Conservation (phyloP, 202 grass and related monocot species). For the Panicum hallii region DNA sequence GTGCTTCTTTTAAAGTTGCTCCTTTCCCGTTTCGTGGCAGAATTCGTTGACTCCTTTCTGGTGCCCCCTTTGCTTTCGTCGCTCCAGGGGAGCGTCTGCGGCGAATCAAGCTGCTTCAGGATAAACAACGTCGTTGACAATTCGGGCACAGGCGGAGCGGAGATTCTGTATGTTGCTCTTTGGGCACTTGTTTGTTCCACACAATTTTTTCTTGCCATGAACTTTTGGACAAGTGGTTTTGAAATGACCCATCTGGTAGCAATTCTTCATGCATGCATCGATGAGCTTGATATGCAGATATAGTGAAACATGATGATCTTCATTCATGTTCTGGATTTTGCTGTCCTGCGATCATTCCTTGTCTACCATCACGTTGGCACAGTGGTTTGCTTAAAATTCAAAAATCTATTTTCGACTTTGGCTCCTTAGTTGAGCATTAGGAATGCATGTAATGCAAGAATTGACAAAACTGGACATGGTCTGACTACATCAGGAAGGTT, state of each 20-base stretch:
- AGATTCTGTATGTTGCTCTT: slow-evolving; percentile 72
- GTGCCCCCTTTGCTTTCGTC: background rate
- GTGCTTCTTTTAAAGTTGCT: background rate
- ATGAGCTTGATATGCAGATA: background rate
- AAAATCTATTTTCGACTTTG: background rate
- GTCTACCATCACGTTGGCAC: background rate
- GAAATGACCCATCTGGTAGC: slow-evolving; percentile 11
- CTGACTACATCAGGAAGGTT: background rate
- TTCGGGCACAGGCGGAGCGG: slow-evolving; percentile 48
- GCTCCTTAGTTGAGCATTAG: slow-evolving; percentile 15
- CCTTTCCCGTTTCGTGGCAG: background rate
- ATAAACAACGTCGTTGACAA: slow-evolving; percentile 60
- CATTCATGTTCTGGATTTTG: background rate
- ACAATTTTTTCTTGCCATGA: background rate
- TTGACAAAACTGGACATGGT: background rate
- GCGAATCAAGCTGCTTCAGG: slow-evolving; percentile 71
- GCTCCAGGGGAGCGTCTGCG: slow-evolving; percentile 65
- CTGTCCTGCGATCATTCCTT: background rate
- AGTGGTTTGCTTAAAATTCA: slow-evolving; percentile 26
- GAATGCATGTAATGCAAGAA: slow-evolving; percentile 1
- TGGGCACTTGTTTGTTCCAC: background rate
- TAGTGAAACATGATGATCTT: background rate
- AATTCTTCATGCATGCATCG: background rate
- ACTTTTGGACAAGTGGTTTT: background rate
- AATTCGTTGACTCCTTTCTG: background rate